These are phyloP conservation scores for Colletotrichum paranaense DNA, from an alignment of 2,329 filamentous ascomycete species.

Conservation along the genomic window DNA sequence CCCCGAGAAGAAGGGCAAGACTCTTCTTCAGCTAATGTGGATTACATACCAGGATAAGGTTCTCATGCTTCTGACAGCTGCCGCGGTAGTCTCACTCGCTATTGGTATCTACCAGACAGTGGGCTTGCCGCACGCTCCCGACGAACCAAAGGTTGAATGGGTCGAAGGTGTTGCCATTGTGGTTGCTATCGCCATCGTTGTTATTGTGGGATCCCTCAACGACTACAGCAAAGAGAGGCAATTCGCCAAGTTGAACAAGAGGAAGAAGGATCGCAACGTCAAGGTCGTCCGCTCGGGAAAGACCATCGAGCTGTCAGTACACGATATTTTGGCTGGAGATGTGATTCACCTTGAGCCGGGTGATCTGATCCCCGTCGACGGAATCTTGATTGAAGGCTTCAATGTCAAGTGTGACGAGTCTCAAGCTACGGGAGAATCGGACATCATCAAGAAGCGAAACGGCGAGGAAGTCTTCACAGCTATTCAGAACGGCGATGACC, in stretches of 20 bases:
- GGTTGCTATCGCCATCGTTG: constrained; percentile 81
- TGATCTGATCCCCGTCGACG: constrained; percentile 80
- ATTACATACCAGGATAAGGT: constrained; percentile 89
- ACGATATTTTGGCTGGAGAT: constrained; percentile 76
- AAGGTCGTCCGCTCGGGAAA: constrained; percentile 79
- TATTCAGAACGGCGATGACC: constrained; percentile 72
- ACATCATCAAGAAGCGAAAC: constrained; percentile 75
- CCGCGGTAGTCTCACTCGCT: constrained; percentile 78
- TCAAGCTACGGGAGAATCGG: constrained; percentile 83
- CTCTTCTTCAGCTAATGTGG: constrained; percentile 79
- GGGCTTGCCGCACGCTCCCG: constrained; percentile 63
- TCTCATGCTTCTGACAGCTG: constrained; percentile 76
- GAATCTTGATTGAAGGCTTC: constrained; percentile 78
- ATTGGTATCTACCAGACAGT: constrained; percentile 83
- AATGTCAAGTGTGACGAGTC: constrained; percentile 83
- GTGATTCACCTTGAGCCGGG: constrained; percentile 80
- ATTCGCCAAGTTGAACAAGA: constrained; percentile 82
- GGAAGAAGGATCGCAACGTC: constrained; percentile 80
- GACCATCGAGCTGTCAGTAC: constrained; percentile 76
- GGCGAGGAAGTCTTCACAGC: constrained; percentile 77
- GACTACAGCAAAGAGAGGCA: constrained; percentile 86
- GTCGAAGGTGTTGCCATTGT: constrained; percentile 86
- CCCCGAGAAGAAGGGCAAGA: constrained; percentile 81
- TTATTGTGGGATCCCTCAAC: constrained; percentile 80
- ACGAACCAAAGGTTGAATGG: constrained; percentile 61